phyloP scores from a whole-genome alignment of 163 green algal genomes.

The Scenedesmus sp. region DNA sequence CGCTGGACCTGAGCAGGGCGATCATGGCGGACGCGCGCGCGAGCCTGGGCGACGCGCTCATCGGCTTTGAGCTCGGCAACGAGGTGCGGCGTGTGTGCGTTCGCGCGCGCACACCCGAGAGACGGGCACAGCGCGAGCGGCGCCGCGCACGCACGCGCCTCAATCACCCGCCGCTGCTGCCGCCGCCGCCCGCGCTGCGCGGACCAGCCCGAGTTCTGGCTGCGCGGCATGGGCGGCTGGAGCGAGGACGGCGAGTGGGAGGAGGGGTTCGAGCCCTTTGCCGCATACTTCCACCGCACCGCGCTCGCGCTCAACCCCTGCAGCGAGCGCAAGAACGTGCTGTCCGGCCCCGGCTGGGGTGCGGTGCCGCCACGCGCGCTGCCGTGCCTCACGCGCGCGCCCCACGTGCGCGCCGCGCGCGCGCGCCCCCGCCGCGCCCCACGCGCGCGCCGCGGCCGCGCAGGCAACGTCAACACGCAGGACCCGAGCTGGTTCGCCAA shows the following conservation, averaged over 20 bases:
- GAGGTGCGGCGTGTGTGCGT: slow-evolving; percentile 34
- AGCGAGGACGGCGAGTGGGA: slow-evolving; percentile 2
- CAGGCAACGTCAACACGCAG: slow-evolving; percentile 49
- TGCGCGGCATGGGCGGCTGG: slow-evolving; percentile 35
- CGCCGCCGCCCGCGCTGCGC: neutral
- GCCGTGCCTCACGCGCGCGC: no score
- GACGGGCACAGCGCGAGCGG: no score
- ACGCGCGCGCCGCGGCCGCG: no score
- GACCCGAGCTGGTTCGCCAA: slow-evolving; percentile 39
- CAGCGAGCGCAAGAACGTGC: slow-evolving; percentile 5
- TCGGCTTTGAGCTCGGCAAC: slow-evolving; percentile 47
- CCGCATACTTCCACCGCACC: slow-evolving; percentile 28
- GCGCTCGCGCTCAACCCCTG: slow-evolving; percentile 38
- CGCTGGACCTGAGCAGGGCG: neutral
- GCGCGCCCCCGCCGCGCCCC: no score
- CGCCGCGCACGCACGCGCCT: no score
- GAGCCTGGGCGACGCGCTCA: slow-evolving; percentile 5
- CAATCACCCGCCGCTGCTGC: slow-evolving; percentile 4
- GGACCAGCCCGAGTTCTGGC: slow-evolving; percentile 47
- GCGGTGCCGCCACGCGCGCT: no score
- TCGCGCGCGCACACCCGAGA: no score
- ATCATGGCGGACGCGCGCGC: slow-evolving; percentile 18
- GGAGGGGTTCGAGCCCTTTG: slow-evolving; percentile 36
- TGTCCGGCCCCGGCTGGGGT: slow-evolving; percentile 46
- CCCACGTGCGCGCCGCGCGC: no score